Base-by-base conservation (phyloP, 352 stramenopile genomes). In the Elongisporangium undulatum region DNA sequence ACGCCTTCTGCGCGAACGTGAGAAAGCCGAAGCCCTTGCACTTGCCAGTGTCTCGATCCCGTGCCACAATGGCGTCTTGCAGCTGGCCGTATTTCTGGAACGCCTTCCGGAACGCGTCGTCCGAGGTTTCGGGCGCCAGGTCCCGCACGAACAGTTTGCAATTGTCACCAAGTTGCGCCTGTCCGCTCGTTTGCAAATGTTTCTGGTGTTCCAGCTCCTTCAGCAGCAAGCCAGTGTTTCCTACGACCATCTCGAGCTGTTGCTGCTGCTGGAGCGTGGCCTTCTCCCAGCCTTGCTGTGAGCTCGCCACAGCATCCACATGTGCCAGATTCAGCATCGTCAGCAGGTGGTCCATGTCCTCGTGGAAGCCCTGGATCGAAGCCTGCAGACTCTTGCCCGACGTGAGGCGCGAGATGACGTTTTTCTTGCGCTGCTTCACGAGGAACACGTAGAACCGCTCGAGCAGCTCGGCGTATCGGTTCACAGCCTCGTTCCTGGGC, bases 391-490 rank as follows among this genome's bases (percentile, higher is more conserved):
- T 68, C 23, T 26, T 41, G 54, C n/a, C 58, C 29, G 53, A 53
- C 24, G 60, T 45, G 22, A 69, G 56, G 2, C 61, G 58, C 41
- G 53, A 58, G 51, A 65, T 38, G 52, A 56, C 39, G n/a, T 58
- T 61, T 53, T 70, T 73, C 9, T 38, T 48, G 53, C 48, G 55
- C 26, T 73, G 62, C 48, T 64, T 63, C 45, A 67, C 55, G 20
- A 68, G 23, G 16, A 72, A 69, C 50, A 55, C 61, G 49, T 67
- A 56, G 61, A 80, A 80, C 13, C 34, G 34, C 34, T 45, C 34
- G 34, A 45, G 34, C 13, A 45, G 12, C 34, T 45, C 34, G 0
- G 34, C 34, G 17, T 45, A 45, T 45, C 34, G 16, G 34, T 17
- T 45, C 34, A 45, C 34, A 9, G 34, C 34, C 12, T 45, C 34